Evolutionary conservation across 805 yeast genomes (phyloP).

Genomic region (Saturnispora ahearnii): DNA sequence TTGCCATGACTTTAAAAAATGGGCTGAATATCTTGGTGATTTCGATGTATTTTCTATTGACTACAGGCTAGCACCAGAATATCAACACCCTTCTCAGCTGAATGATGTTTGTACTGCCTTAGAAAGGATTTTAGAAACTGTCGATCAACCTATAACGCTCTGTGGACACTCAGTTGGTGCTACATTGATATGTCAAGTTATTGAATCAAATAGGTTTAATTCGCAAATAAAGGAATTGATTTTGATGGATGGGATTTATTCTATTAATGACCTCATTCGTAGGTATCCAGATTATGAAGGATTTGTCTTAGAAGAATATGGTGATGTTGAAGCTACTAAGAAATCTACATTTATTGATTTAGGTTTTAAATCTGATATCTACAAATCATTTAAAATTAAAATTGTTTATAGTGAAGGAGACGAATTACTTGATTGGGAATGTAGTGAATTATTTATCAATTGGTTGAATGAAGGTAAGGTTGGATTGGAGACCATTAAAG

Average conservation of each 20-base stretch:
- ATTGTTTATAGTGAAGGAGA: conserved; percentile 58
- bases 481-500: conserved; percentile 21
- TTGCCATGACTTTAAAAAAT: conserved; percentile 39
- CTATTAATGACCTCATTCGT: conserved; percentile 37
- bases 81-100: conserved; percentile 51
- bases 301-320: conserved; percentile 55
- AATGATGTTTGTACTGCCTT: conserved; percentile 46
- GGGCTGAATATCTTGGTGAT: conserved; percentile 9
- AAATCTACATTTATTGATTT: conserved; percentile 13
- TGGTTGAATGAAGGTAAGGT: conserved; percentile 23
- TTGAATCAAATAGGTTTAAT: conserved; percentile 18
- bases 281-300: conserved; percentile 54
- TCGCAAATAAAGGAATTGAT: conserved; percentile 20
- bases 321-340: conserved; percentile 14
- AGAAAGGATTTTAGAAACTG: conserved; percentile 10
- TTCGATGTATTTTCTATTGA: conserved; percentile 36
- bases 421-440: conserved; percentile 50
- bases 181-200: conserved; percentile 48
- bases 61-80: conserved; percentile 46
- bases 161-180: conserved; percentile 85
- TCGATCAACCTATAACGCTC: conserved; percentile 25
- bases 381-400: conserved; percentile 20
- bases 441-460: conserved; percentile 33
- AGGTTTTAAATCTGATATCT: neutral
- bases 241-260: conserved; percentile 65